Evolutionary conservation across 306 rosid genomes (phyloP).

Genomic region (Trichosanthes cucumerina): DNA sequence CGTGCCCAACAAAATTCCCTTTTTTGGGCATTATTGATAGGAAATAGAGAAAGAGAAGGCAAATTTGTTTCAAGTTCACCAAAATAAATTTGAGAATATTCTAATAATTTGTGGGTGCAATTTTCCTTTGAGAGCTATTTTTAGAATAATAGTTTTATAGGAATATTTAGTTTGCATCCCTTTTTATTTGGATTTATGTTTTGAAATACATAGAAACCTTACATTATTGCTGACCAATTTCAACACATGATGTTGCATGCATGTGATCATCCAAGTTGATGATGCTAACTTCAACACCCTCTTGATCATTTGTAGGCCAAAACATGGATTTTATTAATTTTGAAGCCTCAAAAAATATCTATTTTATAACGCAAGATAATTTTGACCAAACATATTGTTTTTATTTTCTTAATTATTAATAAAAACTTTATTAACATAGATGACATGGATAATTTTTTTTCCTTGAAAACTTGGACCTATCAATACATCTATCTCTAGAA

Average conservation of each 20-base stretch:
- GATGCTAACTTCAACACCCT: neutral
- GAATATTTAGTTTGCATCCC: neutral
- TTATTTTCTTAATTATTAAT: neutral
- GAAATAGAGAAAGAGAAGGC: neutral
- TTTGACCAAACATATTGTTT: too few species aligned
- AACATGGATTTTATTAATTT: neutral
- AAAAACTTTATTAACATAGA: neutral
- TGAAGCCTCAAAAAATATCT: neutral
- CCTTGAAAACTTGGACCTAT: neutral
- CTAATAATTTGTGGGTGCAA: neutral
- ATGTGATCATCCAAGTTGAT: neutral
- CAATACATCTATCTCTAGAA: neutral
- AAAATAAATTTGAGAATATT: neutral
- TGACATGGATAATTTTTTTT: neutral
- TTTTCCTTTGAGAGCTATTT: neutral
- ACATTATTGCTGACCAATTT: neutral
- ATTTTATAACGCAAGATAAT: neutral
- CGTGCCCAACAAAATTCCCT: neutral
- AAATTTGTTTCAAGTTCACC: neutral
- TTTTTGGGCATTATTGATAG: neutral
- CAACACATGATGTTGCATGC: neutral
- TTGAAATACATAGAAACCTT: neutral
- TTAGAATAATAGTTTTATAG: neutral
- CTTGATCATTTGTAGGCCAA: neutral
- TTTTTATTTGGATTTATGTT: neutral